phyloP scores from a whole-genome alignment of 2,329 filamentous ascomycete genomes.

The Pyrenochaeta sp. region DNA sequence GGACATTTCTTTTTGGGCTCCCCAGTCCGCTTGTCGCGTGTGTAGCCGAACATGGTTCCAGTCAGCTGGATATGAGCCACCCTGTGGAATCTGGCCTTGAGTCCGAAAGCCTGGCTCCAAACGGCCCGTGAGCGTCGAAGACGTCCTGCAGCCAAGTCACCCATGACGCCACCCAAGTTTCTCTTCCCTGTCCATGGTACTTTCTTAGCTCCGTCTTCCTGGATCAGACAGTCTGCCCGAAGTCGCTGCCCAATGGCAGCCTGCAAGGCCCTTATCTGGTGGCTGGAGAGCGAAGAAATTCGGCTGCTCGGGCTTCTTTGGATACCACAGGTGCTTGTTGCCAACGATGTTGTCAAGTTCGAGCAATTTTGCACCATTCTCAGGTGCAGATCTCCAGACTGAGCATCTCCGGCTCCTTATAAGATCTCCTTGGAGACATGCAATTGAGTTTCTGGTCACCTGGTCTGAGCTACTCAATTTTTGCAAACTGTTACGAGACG shows the following conservation, averaged over 20 bases:
- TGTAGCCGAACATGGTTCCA: background rate
- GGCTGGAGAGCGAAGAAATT: background rate
- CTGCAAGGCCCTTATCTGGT: slow-evolving; percentile 8
- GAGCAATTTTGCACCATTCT: slow-evolving; percentile 27
- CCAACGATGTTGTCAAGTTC: slow-evolving; percentile 26
- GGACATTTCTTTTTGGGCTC: background rate
- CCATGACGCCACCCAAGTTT: slow-evolving; percentile 2
- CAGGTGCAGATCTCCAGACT: slow-evolving; percentile 3
- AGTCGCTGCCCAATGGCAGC: background rate
- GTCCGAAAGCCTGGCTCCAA: background rate
- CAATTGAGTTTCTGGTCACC: slow-evolving; percentile 7
- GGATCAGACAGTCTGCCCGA: background rate
- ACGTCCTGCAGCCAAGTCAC: slow-evolving; percentile 3
- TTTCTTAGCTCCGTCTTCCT: background rate
- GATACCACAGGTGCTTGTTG: slow-evolving; percentile 6
- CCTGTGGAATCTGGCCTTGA: background rate
- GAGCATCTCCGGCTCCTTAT: slow-evolving; percentile 17
- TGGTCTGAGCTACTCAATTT: slow-evolving; percentile 7
- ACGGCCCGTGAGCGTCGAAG: background rate
- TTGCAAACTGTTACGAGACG: slow-evolving; percentile 17
- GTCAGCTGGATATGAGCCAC: background rate
- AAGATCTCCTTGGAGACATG: slow-evolving; percentile 19
- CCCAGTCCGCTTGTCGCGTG: background rate
- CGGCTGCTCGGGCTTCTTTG: slow-evolving; percentile 10
- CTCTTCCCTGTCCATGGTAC: background rate